These are phyloP conservation scores for Botrytis byssoidea DNA, from an alignment of 2,329 filamentous ascomycete species.

Conservation along the genomic window DNA sequence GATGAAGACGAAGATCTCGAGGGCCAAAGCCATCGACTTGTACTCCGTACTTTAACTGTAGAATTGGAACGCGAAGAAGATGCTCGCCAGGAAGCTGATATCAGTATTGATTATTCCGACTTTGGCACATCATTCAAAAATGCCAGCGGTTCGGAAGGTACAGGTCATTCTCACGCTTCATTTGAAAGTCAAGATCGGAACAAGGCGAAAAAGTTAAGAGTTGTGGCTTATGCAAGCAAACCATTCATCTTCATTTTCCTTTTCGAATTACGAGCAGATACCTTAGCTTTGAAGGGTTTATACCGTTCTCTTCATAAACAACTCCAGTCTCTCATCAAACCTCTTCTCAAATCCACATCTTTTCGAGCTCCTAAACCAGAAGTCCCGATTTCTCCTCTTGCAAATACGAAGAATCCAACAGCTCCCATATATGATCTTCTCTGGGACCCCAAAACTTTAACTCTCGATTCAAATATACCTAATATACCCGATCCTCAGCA, in stretches of 20 bases:
- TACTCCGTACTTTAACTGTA: slow-evolving; percentile 65
- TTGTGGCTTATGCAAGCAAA: slow-evolving; percentile 69
- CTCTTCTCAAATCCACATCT: slow-evolving; percentile 54
- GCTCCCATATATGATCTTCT: slow-evolving; percentile 59
- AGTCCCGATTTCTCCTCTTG: slow-evolving; percentile 20
- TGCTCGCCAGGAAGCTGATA: slow-evolving; percentile 46
- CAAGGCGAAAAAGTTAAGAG: slow-evolving; percentile 58
- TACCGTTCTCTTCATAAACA: slow-evolving; percentile 62
- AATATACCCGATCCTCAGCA: slow-evolving; percentile 55
- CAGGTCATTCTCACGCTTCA: slow-evolving; percentile 28
- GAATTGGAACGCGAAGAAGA: slow-evolving; percentile 52
- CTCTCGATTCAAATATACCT: slow-evolving; percentile 63
- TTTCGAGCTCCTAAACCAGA: slow-evolving; percentile 55
- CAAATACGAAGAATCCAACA: slow-evolving; percentile 24
- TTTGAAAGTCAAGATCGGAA: slow-evolving; percentile 52
- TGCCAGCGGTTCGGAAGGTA: slow-evolving; percentile 31
- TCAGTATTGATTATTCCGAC: slow-evolving; percentile 46
- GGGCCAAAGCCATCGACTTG: slow-evolving; percentile 52
- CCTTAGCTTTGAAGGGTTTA: slow-evolving; percentile 53
- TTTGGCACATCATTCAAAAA: slow-evolving; percentile 21
- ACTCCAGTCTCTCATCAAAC: slow-evolving; percentile 56
- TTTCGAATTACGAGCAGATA: slow-evolving; percentile 61
- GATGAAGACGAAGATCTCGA: slow-evolving; percentile 16
- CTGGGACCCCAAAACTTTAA: slow-evolving; percentile 57
- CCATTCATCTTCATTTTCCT: slow-evolving; percentile 79